Conservation (phyloP, 1,139 yeast species). For the Magnusiomyces magnusii region DNA sequence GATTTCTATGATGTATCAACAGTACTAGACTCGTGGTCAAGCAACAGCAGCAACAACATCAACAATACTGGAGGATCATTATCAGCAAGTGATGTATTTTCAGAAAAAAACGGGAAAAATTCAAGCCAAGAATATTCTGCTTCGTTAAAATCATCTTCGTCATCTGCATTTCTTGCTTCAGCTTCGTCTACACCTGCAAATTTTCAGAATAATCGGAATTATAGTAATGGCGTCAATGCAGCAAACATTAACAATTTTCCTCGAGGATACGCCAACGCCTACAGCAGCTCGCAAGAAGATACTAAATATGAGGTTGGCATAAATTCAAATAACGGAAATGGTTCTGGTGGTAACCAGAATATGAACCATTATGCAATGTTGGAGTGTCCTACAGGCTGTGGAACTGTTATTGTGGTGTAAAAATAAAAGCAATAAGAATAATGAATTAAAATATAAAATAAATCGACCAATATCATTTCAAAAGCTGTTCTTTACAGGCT, state of each 20-base stretch:
- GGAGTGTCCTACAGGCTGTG: slow-evolving; percentile 82
- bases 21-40: too few relatives aligned
- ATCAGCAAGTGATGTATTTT: too few relatives aligned
- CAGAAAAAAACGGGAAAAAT: background rate
- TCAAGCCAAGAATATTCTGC: background rate
- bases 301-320: background rate
- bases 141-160: too few relatives aligned
- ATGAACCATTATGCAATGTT: slow-evolving; percentile 41
- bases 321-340: background rate
- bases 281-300: background rate
- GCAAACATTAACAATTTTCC: background rate
- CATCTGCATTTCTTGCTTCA: background rate
- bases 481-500: background rate
- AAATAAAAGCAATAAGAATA: too few relatives aligned
- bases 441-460: too few relatives aligned
- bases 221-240: background rate
- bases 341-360: background rate
- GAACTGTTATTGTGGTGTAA: slow-evolving; percentile 18
- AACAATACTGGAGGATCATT: background rate
- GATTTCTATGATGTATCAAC: background rate
- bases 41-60: too few relatives aligned
- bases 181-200: background rate
- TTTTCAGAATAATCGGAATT: background rate
- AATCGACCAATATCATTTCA: too few relatives aligned
- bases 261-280: background rate